phyloP scores from a whole-genome alignment of 108 stramenopile genomes.

The Stephanodiscus triporus region DNA sequence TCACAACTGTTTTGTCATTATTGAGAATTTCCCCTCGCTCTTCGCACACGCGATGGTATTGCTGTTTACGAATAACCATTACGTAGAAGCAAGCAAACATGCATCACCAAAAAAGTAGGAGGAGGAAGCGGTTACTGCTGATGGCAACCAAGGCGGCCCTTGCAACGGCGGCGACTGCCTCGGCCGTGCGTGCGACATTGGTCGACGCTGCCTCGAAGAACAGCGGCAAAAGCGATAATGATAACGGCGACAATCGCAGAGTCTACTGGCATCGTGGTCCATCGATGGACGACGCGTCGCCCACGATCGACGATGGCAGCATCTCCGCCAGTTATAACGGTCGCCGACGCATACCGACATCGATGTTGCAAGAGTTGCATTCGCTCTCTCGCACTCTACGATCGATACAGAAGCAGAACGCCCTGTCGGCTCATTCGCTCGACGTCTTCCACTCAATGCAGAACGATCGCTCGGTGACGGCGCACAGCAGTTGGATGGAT shows the following conservation, averaged over 20 bases:
- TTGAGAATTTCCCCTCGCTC: background rate
- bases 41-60: background rate
- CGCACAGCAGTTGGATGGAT: background rate
- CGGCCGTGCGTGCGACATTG: background rate
- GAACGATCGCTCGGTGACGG: background rate
- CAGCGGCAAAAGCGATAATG: background rate
- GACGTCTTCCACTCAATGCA: conserved; percentile 10
- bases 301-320: background rate
- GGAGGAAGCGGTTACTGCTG: background rate
- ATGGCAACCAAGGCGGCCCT: conserved; percentile 5
- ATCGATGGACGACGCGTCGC: background rate
- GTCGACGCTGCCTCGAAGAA: conserved; percentile 2
- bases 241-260: background rate
- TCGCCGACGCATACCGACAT: background rate
- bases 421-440: background rate
- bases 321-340: no score
- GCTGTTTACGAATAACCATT: background rate
- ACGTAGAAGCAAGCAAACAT: background rate
- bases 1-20: no score
- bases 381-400: background rate
- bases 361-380: conserved; percentile 3
- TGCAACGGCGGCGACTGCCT: background rate
- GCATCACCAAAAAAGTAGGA: background rate
- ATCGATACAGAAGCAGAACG: conserved; percentile 1
- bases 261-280: background rate